Evolutionary conservation across 805 yeast genomes (phyloP).

Genomic region (Myxozyma vanderwaltii): DNA sequence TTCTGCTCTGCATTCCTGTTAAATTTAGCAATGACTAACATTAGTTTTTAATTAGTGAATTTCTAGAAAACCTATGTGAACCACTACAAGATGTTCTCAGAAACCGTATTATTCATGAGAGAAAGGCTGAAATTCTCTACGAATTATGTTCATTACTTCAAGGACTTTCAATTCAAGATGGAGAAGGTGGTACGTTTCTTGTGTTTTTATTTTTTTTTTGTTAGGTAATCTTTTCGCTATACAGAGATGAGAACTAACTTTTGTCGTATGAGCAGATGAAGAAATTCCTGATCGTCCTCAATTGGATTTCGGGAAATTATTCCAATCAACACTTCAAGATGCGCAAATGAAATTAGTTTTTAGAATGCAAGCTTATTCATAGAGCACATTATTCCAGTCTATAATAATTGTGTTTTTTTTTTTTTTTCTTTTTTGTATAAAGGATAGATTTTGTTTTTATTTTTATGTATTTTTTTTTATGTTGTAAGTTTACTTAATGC

Average conservation of each 20-base stretch:
- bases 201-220: neutral
- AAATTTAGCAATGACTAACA: too few relatives aligned
- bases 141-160: slow-evolving; percentile 70
- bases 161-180: slow-evolving; percentile 38
- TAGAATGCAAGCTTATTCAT: slow-evolving; percentile 62
- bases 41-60: slow-evolving; percentile 42
- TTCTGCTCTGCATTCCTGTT: neutral
- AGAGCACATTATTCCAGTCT: too few relatives aligned
- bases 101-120: slow-evolving; percentile 67
- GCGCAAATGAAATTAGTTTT: slow-evolving; percentile 80
- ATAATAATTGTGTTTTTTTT: too few relatives aligned
- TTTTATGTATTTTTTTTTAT: too few relatives aligned
- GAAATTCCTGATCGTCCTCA: slow-evolving; percentile 38
- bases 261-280: slow-evolving; percentile 20
- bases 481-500: too few relatives aligned
- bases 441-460: too few relatives aligned
- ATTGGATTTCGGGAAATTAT: slow-evolving; percentile 58
- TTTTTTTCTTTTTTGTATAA: too few relatives aligned
- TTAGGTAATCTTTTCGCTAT: too few relatives aligned
- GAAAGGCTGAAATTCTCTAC: slow-evolving; percentile 66
- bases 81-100: slow-evolving; percentile 76
- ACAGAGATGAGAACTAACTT: neutral
- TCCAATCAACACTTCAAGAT: slow-evolving; percentile 72
- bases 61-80: slow-evolving; percentile 68
- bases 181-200: slow-evolving; percentile 16